phyloP scores from a whole-genome alignment of 2,329 filamentous ascomycete genomes.

The Talaromyces funiculosus region DNA sequence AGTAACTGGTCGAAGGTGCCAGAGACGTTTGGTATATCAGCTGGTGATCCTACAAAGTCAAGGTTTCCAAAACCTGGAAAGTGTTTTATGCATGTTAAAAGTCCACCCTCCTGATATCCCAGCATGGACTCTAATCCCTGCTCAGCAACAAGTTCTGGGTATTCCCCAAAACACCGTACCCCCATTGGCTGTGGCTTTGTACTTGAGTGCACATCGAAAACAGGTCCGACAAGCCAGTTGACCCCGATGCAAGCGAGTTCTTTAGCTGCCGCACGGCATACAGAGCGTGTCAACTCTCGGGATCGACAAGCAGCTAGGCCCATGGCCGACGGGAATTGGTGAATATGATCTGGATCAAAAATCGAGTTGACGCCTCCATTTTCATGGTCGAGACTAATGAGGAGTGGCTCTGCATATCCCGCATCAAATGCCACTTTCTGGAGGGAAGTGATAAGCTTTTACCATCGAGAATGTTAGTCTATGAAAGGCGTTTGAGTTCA shows the following conservation, averaged over 20 bases:
- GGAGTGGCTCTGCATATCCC: conserved; percentile 7
- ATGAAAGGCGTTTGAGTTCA: background rate
- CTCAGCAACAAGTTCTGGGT: conserved; percentile 11
- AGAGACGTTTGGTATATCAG: conserved; percentile 13
- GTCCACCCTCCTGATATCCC: conserved; percentile 9
- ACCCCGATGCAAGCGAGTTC: conserved; percentile 11
- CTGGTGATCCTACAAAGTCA: conserved; percentile 11
- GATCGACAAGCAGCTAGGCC: conserved; percentile 12
- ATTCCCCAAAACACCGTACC: conserved; percentile 13
- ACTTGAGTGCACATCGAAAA: conserved; percentile 12
- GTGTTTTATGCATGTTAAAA: conserved; percentile 12
- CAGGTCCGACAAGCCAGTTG: conserved; percentile 13
- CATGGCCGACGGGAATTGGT: conserved; percentile 13
- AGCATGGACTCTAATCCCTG: conserved; percentile 12
- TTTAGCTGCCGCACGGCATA: conserved; percentile 9
- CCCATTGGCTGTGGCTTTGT: conserved; percentile 13
- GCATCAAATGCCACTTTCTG: conserved; percentile 13
- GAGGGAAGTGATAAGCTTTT: conserved; percentile 9
- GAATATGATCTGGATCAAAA: conserved; percentile 10
- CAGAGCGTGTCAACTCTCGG: conserved; percentile 2
- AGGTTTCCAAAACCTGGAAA: conserved; percentile 13
- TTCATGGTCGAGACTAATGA: conserved; percentile 13
- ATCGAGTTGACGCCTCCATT: conserved; percentile 14
- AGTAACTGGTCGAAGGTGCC: conserved; percentile 12
- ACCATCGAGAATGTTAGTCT: background rate